Evolutionary conservation across 495 filamentous ascomycete species (phyloP), one percentile per base, ranked within the genome.

Genomic region (Aspergillus ostianus): DNA sequence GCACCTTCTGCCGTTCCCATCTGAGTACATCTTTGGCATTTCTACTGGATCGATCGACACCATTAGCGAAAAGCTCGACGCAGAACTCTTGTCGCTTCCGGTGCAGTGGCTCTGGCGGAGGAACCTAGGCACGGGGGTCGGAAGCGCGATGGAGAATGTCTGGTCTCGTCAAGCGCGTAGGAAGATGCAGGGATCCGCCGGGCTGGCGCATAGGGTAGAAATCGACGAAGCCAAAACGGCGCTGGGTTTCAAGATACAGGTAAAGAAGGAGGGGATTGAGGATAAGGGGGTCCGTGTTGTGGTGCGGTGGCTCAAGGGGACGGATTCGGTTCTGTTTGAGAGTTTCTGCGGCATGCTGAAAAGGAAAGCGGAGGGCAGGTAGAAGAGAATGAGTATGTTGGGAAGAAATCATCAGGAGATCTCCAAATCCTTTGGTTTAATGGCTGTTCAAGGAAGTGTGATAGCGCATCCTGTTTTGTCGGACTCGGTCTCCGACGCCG

Each of bases 331-430:
- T 6, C 61, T 97, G 4, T 97, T 95, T 71, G 91, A 96, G 73
- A 96, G 92, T 67, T 89, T 98, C 60, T 89, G 86, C 57, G 93
- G 91, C 0, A 90, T 92, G 82, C 53, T 96, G 54, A 85, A 85
- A 64, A 69, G 84, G 56, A 80, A 82, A 59, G n/a, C 82, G 4
- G 70, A 75, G 46, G 65, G 61, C 44, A 64, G 62, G 46, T 70
- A 58, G 19, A 55, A 48, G 10, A 41, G 23, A 1, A 51, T 2
- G 4, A 26, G 2, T 26, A 2, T 26, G 23, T 4, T 26, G 23
- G 4, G 23, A 26, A 4, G 23, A 26, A n/a, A n/a, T n/a, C 23
- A 26, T 26, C 23, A 4, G 2, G 23, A 26, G n/a, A 26, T 26
- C 23, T 2, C 23, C 23, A 26, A 26, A 2, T 2, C 4, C 4